Evolutionary conservation across 257 asterid species (phyloP).

Genomic region (Jasminum sambac): DNA sequence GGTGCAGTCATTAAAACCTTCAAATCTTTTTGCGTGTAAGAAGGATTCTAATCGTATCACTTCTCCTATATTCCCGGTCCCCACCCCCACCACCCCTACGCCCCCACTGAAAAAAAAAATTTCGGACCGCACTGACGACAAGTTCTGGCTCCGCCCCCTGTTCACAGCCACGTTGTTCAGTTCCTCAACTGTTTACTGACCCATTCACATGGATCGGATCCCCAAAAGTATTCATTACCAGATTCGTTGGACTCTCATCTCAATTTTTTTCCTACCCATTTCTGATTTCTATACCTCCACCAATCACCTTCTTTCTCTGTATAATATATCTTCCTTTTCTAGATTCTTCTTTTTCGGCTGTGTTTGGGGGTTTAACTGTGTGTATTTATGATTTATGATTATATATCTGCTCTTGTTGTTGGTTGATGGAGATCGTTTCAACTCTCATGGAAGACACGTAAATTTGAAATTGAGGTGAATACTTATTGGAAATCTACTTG

Average conservation of each 20-base stretch:
- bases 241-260: not conserved
- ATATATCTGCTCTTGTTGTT: not conserved
- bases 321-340: not conserved
- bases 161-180: not conserved
- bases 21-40: too few species aligned
- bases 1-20: too few species aligned
- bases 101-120: too few species aligned
- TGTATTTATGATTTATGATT: not conserved
- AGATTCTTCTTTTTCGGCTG: too few species aligned
- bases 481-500: conserved; percentile 4
- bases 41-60: too few species aligned
- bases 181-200: not conserved
- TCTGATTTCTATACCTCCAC: not conserved
- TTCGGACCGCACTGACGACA: too few species aligned
- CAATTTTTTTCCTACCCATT: not conserved
- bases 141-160: too few species aligned
- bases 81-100: too few species aligned
- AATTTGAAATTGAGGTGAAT: not conserved
- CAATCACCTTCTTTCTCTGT: not conserved
- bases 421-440: not conserved
- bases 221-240: not conserved
- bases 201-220: not conserved
- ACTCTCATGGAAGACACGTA: not conserved
- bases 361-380: not conserved
- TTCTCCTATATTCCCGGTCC: too few species aligned